Conservation (phyloP, 495 filamentous ascomycete species). For the Tuber borchii region DNA sequence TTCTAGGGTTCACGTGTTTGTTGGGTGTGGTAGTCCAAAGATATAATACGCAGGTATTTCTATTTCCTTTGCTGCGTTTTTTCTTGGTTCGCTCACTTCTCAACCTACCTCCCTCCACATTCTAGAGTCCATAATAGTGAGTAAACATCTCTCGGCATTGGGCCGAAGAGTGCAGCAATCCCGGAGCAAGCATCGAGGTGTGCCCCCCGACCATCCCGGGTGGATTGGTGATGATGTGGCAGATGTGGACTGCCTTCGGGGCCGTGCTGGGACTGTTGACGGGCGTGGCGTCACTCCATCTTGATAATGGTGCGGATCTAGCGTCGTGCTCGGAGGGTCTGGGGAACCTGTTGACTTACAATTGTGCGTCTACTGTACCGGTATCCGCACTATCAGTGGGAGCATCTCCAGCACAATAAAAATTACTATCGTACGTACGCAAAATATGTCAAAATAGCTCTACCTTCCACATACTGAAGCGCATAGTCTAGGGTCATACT, state of each 20-base stretch:
- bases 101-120: conserved; percentile 53
- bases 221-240: conserved; percentile 72
- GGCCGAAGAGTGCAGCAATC: conserved; percentile 70
- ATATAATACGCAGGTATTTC: conserved; percentile 48
- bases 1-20: conserved; percentile 58
- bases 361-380: conserved; percentile 11
- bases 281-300: conserved; percentile 62
- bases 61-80: not conserved
- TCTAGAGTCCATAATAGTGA: conserved; percentile 54
- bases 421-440: too few relatives aligned
- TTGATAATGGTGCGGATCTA: conserved; percentile 49
- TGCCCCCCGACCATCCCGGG: conserved; percentile 65
- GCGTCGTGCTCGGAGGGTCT: not conserved
- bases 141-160: conserved; percentile 69
- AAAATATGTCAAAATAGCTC: too few relatives aligned
- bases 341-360: conserved; percentile 40
- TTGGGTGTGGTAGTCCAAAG: conserved; percentile 59
- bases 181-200: conserved; percentile 73
- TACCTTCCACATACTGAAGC: too few relatives aligned
- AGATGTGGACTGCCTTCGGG: conserved; percentile 78
- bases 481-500: too few relatives aligned
- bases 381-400: not conserved
- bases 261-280: conserved; percentile 67
- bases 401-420: too few relatives aligned
- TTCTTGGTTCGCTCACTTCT: conserved; percentile 48